phyloP scores from a whole-genome alignment of 2,329 filamentous ascomycete genomes.

The Talaromyces sp. region DNA sequence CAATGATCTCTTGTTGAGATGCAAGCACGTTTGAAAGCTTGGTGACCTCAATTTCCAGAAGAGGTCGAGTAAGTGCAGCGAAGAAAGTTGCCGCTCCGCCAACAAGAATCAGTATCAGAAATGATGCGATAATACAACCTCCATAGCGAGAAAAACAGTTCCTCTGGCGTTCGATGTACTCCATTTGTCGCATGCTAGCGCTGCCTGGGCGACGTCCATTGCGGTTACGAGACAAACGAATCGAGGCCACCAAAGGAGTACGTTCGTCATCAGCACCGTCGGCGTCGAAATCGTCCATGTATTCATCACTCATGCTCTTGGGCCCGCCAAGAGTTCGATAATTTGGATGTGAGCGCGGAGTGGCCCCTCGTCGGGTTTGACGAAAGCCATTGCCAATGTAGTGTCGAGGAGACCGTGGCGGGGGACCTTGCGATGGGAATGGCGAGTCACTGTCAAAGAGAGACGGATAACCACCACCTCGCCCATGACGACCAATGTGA shows the following conservation, averaged over 20 bases:
- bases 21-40: slow-evolving; percentile 86
- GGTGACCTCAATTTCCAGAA: slow-evolving; percentile 71
- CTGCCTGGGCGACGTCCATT: slow-evolving; percentile 50
- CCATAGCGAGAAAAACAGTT: slow-evolving; percentile 70
- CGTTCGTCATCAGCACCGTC: slow-evolving; percentile 80
- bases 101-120: slow-evolving; percentile 75
- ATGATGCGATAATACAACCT: slow-evolving; percentile 78
- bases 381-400: slow-evolving; percentile 50
- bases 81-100: slow-evolving; percentile 85
- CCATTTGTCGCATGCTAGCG: slow-evolving; percentile 62
- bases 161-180: slow-evolving; percentile 63
- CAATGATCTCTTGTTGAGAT: slow-evolving; percentile 90
- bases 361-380: slow-evolving; percentile 66
- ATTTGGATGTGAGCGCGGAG: slow-evolving; percentile 56
- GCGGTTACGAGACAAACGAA: slow-evolving; percentile 57
- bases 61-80: slow-evolving; percentile 83
- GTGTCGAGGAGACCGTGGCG: slow-evolving; percentile 57
- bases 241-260: slow-evolving; percentile 68
- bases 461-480: slow-evolving; percentile 63
- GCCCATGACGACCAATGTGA: slow-evolving; percentile 73
- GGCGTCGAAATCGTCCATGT: slow-evolving; percentile 76
- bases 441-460: slow-evolving; percentile 77
- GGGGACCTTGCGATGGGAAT: slow-evolving; percentile 53
- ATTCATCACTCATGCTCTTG: slow-evolving; percentile 58
- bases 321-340: slow-evolving; percentile 39